phyloP scores from a whole-genome alignment of 2,329 filamentous ascomycete genomes.

The Tolypocladium nubicola region DNA sequence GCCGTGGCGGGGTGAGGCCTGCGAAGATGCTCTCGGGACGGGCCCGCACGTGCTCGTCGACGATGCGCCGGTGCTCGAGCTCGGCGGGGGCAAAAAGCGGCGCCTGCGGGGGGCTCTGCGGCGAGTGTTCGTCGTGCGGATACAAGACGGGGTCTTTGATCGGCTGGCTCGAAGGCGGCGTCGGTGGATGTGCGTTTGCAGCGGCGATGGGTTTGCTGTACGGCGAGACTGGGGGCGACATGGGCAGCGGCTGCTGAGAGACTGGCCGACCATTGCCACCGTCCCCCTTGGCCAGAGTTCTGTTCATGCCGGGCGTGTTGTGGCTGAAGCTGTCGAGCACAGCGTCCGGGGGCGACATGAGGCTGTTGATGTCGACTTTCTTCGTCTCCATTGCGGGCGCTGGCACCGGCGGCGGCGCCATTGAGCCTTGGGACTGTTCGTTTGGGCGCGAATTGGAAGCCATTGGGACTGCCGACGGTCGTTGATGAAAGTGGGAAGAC shows the following conservation, averaged over 20 bases:
- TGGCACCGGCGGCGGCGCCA: slow-evolving; percentile 18
- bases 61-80: slow-evolving; percentile 31
- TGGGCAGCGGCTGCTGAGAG: slow-evolving; percentile 25
- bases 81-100: slow-evolving; percentile 39
- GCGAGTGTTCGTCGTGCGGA: slow-evolving; percentile 31
- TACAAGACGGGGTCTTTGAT: slow-evolving; percentile 49
- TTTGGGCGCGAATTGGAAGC: slow-evolving; percentile 11
- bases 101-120: slow-evolving; percentile 29
- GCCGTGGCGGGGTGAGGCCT: slow-evolving; percentile 33
- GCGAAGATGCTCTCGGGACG: slow-evolving; percentile 31
- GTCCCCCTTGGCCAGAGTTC: slow-evolving; percentile 3
- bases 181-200: slow-evolving; percentile 15
- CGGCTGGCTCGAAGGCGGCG: slow-evolving; percentile 14
- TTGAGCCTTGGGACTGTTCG: slow-evolving; percentile 12
- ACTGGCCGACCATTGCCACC: slow-evolving; percentile 13
- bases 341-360: slow-evolving; percentile 54
- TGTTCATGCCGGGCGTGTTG: neutral
- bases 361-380: slow-evolving; percentile 40
- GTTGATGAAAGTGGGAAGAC: slow-evolving; percentile 6
- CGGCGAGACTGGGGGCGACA: slow-evolving; percentile 49
- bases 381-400: slow-evolving; percentile 16
- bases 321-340: slow-evolving; percentile 41
- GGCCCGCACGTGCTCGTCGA: slow-evolving; percentile 39
- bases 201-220: slow-evolving; percentile 29
- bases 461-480: slow-evolving; percentile 12